Base-by-base conservation (phyloP, 1,284 basidiomycete species). In the Sanghuangporus sanghuang region DNA sequence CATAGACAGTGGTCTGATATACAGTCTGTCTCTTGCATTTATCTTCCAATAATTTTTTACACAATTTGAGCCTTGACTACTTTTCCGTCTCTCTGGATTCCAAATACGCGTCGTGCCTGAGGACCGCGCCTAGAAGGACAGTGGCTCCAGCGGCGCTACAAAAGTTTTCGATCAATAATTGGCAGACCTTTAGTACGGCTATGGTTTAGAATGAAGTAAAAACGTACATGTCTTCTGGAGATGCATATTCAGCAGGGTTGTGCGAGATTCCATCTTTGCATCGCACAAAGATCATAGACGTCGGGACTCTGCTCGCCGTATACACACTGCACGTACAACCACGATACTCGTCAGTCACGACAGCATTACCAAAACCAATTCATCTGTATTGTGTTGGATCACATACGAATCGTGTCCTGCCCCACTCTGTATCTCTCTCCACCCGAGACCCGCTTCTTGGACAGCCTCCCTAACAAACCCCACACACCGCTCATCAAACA, bases 221-320 rank as follows among this genome's bases (percentile, higher is more conserved):
- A 12, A 57, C 67, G 46, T 48, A 68, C 67, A 64, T 64, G 48
- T 70, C 70, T 62, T 69, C 67, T 23, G 65, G 66, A 9, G 63
- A 64, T 7, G 70, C 63, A 42, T 64, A 70, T 48, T 71, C 70
- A 3, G 64, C 62, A 6, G 68, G 68, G 54, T 71, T 70, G 59
- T 71, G 70, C 4, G 70, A 70, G 3, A 71, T 62, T 6, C 70
- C 70, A 50, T 63, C 69, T 52, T 69, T 70, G 50, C 68, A 71
- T 14, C 68, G 67, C 14, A 70, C 65, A 55, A 71, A 71, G 39
- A 71, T 66, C 70, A 71, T 71, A 12, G 70, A 62, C 2, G 70
- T 70, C 6, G 70, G 70, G 44, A 69, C 68, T 21, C 62, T 63
- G 16, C 48, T 60, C 1, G 66, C 58, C 12, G 68, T 65, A 49